Percentiles rank a stretch among this genome's conserved stretches.
Conservation (phyloP, 257 asterid genomes). For the Solanum okadae region DNA sequence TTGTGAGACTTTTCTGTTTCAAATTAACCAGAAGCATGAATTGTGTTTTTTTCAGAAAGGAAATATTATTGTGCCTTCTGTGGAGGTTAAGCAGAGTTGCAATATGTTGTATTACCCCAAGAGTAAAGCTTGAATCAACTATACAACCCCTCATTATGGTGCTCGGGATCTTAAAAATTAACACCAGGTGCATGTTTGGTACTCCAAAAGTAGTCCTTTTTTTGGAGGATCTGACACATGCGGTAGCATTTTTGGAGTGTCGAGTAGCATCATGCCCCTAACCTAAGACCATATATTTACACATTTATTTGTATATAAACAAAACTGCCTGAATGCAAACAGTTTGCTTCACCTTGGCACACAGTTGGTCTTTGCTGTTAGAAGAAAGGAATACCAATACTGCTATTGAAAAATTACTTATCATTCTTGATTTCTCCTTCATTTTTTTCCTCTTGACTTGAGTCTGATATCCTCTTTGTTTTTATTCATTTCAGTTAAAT, state of each 20-base stretch:
- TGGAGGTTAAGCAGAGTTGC: neutral
- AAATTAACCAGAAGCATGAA: neutral
- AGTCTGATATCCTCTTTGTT: neutral
- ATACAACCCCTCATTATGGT: neutral
- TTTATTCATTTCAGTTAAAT: conserved; percentile 54
- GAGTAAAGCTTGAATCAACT: neutral
- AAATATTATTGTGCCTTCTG: neutral
- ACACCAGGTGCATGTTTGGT: neutral
- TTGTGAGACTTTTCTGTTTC: neutral
- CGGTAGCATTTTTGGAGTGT: neutral
- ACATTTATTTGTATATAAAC: neutral
- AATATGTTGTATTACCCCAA: neutral
- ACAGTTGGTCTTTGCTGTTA: neutral
- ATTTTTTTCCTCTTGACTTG: neutral
- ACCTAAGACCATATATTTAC: neutral
- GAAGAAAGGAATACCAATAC: neutral
- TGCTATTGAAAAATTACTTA: neutral
- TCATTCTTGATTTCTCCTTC: neutral
- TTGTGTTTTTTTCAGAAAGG: neutral
- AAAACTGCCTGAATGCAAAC: neutral
- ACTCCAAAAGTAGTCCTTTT: neutral
- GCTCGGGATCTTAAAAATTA: neutral
- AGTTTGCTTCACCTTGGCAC: neutral
- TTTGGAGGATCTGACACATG: neutral
- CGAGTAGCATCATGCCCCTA: neutral